A percentile compares a stretch with the other conserved stretches of the same genome.
phyloP scores from a whole-genome alignment of 1,284 basidiomycete species.

The Macrocybe sp. region DNA sequence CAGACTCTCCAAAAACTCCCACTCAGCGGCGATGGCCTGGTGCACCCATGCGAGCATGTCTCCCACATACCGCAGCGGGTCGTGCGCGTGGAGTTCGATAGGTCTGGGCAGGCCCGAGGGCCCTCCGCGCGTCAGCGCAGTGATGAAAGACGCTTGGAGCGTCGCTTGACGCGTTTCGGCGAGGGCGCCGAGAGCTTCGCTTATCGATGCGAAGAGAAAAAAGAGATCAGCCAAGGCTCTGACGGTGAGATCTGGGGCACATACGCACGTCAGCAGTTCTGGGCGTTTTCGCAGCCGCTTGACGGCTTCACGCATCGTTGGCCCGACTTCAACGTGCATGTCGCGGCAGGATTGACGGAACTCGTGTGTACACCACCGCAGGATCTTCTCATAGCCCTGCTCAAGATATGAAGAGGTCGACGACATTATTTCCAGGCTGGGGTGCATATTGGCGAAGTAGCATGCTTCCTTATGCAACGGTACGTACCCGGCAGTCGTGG shows the following conservation, averaged over 20 bases:
- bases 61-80: constrained; percentile 92
- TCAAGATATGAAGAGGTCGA: constrained; percentile 81
- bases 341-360: constrained; percentile 82
- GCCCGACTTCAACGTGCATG: constrained; percentile 72
- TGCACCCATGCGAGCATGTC: constrained; percentile 99
- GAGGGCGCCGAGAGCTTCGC: constrained; percentile 75
- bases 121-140: constrained; percentile 87
- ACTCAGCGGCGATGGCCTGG: constrained; percentile 91
- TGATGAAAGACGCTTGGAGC: constrained; percentile 76
- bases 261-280: constrained; percentile 71
- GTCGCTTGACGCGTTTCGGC: constrained; percentile 81
- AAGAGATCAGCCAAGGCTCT: neutral
- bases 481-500: constrained; percentile 77
- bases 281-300: constrained; percentile 68
- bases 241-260: neutral
- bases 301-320: constrained; percentile 71
- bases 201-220: constrained; percentile 25
- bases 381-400: constrained; percentile 85
- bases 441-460: neutral
- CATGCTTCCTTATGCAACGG: neutral
- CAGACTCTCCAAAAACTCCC: constrained; percentile 85
- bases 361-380: constrained; percentile 83
- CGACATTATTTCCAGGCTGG: constrained; percentile 84
- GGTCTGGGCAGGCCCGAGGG: constrained; percentile 86
- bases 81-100: constrained; percentile 96